Conservation (phyloP, 352 stramenopile species). For the Blastocystis sp. region DNA sequence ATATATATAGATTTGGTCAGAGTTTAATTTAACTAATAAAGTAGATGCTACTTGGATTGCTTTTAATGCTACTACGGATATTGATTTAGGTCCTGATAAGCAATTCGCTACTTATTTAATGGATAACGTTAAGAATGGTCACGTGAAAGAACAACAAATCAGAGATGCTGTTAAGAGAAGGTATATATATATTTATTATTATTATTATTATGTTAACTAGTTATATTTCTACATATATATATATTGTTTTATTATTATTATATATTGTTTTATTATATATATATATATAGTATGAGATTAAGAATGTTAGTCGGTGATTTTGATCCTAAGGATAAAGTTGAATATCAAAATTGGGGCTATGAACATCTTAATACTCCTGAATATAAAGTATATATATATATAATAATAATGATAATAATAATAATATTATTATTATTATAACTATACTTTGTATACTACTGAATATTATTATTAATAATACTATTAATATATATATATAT, state of each 20-base stretch:
- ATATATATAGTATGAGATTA: background rate
- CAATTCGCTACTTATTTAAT: background rate
- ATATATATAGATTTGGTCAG: background rate
- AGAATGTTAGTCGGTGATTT: slow-evolving; percentile 8
- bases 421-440: too few relatives aligned
- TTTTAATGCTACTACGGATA: background rate
- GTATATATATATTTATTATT: background rate
- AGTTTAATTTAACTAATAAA: background rate
- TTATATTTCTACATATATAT: too few relatives aligned
- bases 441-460: too few relatives aligned
- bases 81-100: background rate
- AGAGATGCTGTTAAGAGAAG: background rate
- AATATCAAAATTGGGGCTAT: background rate
- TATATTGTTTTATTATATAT: too few relatives aligned
- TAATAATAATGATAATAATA: too few relatives aligned
- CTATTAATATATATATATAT: too few relatives aligned
- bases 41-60: background rate
- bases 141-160: background rate
- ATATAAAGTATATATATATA: too few relatives aligned
- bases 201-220: too few relatives aligned
- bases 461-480: too few relatives aligned
- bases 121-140: background rate
- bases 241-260: too few relatives aligned
- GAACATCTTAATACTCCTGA: slow-evolving; percentile 1
- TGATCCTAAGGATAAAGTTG: background rate